A percentile compares a stretch with the other conserved stretches of the same genome.
phyloP scores from a whole-genome alignment of 352 stramenopile genomes.

The Globisporangium megalacanthum region DNA sequence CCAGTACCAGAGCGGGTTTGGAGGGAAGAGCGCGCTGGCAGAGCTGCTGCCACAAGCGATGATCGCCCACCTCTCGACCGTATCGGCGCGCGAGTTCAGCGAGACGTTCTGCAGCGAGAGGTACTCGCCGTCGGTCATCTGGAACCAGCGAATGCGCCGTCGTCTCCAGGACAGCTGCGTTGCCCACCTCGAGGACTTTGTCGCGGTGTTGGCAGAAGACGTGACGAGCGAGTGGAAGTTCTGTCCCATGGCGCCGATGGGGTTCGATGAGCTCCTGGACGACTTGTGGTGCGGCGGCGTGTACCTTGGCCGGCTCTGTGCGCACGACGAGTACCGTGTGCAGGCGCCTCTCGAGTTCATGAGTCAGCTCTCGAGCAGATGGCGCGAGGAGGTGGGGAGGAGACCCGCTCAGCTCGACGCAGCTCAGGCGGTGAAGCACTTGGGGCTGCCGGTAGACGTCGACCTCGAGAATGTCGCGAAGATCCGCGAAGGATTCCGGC shows the following conservation, averaged over 20 bases:
- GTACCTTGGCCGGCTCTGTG: slow-evolving; percentile 91
- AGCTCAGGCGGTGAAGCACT: slow-evolving; percentile 34
- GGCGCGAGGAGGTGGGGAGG: slow-evolving; percentile 66
- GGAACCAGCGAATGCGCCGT: slow-evolving; percentile 89
- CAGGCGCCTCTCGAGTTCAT: slow-evolving; percentile 87
- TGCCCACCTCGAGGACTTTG: slow-evolving; percentile 91
- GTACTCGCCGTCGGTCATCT: slow-evolving; percentile 91
- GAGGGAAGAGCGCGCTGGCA: slow-evolving; percentile 60
- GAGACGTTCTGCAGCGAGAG: slow-evolving; percentile 85
- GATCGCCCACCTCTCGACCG: slow-evolving; percentile 84
- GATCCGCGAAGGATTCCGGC: slow-evolving; percentile 56
- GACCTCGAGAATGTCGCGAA: slow-evolving; percentile 10
- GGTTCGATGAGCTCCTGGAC: slow-evolving; percentile 84
- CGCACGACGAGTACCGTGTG: slow-evolving; percentile 77
- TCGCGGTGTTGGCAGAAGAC: slow-evolving; percentile 85
- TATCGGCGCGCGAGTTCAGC: slow-evolving; percentile 77
- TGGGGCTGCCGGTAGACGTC: slow-evolving; percentile 22
- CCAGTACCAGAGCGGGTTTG: slow-evolving; percentile 40
- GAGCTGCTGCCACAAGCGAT: slow-evolving; percentile 89
- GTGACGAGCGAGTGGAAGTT: slow-evolving; percentile 86
- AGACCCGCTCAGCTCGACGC: slow-evolving; percentile 18
- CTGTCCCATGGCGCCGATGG: slow-evolving; percentile 88
- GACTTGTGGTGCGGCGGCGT: slow-evolving; percentile 94
- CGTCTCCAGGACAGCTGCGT: slow-evolving; percentile 85
- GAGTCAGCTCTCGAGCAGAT: slow-evolving; percentile 61